phyloP scores from a whole-genome alignment of 2,329 filamentous ascomycete genomes.

The Hypoxylon sp. region DNA sequence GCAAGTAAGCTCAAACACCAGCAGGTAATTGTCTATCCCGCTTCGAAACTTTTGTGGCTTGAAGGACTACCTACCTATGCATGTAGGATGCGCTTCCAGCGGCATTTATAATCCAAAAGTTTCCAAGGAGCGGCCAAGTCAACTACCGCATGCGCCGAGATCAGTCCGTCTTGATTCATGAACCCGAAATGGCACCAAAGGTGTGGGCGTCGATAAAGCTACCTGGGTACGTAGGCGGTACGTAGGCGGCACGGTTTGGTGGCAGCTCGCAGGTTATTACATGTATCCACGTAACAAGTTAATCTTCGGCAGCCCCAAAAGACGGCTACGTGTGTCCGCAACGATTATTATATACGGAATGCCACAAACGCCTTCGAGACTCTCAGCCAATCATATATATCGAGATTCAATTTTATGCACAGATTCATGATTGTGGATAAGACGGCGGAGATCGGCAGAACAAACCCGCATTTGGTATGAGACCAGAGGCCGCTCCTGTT shows the following conservation, averaged over 20 bases:
- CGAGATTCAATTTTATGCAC: neutral
- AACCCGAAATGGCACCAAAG: neutral
- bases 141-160: constrained; percentile 4
- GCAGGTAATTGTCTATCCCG: neutral
- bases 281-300: neutral
- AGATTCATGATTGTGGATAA: neutral
- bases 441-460: neutral
- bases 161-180: constrained; percentile 2
- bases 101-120: neutral
- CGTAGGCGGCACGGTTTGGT: neutral
- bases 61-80: neutral
- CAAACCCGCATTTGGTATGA: neutral
- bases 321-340: neutral
- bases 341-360: neutral
- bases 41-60: neutral
- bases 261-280: neutral
- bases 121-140: neutral
- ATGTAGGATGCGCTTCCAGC: neutral
- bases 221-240: constrained; percentile 1
- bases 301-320: neutral
- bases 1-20: neutral
- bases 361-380: neutral
- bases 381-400: neutral
- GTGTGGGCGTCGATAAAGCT: neutral
- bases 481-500: neutral